These are phyloP conservation scores for Pestalotiopsis sp. DNA, from an alignment of 2,329 filamentous ascomycete genomes.

Conservation along the genomic window DNA sequence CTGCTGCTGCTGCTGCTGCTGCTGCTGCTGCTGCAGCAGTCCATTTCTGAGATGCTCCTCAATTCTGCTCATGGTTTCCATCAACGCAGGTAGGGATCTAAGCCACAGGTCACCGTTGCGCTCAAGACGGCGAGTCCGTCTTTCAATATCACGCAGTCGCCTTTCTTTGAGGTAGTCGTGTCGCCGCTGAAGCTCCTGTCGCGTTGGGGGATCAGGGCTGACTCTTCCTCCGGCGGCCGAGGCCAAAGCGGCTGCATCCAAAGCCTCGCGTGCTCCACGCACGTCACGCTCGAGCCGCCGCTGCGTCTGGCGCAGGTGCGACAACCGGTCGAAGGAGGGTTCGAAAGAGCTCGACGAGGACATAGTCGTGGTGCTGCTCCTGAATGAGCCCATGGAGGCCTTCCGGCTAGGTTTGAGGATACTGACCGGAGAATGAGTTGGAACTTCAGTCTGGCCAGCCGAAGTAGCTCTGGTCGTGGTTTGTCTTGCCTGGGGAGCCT, in stretches of 20 bases:
- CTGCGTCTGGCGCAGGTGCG: conserved; percentile 20
- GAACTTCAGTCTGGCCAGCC: neutral
- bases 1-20: neutral
- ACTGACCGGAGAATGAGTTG: neutral
- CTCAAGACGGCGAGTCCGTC: conserved; percentile 48
- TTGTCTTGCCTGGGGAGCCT: neutral
- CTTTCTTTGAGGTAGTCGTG: conserved; percentile 45
- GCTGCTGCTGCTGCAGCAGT: neutral
- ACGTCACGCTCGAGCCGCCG: conserved; percentile 19
- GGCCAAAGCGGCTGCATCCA: conserved; percentile 25
- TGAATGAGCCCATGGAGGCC: neutral
- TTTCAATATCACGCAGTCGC: conserved; percentile 49
- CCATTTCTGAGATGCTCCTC: conserved; percentile 30
- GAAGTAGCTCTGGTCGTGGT: neutral
- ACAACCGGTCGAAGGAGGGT: conserved; percentile 10
- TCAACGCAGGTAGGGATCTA: conserved; percentile 45
- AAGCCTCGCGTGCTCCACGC: conserved; percentile 21
- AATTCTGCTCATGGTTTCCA: conserved; percentile 43
- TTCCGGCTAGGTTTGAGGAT: neutral
- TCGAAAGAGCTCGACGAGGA: conserved; percentile 4
- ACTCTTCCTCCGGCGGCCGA: conserved; percentile 24
- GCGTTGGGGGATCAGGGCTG: conserved; percentile 23
- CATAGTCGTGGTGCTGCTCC: neutral
- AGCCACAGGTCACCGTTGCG: conserved; percentile 49
- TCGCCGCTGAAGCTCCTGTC: conserved; percentile 35